A percentile compares a stretch with the other conserved stretches of the same genome.
Conservation (phyloP, 2,329 filamentous ascomycete genomes). For the Fusarium secorum region DNA sequence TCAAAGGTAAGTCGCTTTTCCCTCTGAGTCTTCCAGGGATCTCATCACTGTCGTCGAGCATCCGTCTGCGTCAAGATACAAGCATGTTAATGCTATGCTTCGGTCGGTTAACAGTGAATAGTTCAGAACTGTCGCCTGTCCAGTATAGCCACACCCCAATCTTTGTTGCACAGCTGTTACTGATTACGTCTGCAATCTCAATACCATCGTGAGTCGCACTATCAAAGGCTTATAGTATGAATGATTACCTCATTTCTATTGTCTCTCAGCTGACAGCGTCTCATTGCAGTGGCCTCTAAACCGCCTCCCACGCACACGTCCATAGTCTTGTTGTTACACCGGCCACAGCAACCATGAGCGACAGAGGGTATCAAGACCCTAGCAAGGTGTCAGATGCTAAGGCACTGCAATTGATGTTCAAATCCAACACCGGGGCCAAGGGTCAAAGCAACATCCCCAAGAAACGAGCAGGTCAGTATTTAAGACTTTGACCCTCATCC, state of each 20-base stretch:
- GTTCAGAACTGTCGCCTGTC: background rate
- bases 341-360: constrained; percentile 5
- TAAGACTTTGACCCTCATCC: background rate
- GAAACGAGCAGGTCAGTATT: constrained; percentile 20
- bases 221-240: background rate
- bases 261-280: background rate
- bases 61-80: background rate
- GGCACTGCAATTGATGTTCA: constrained; percentile 41
- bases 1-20: background rate
- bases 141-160: background rate
- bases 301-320: background rate
- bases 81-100: background rate
- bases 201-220: background rate
- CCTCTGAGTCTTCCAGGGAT: background rate
- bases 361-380: constrained; percentile 35
- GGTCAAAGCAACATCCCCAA: constrained; percentile 1
- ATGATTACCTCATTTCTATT: background rate
- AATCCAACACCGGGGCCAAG: background rate
- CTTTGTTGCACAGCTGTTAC: background rate
- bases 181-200: background rate
- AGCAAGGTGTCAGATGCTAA: constrained; percentile 41
- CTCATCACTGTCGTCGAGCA: background rate
- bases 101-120: background rate
- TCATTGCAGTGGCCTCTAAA: background rate
- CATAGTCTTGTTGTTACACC: background rate